Percentiles rank a stretch among this genome's conserved stretches.
Conservation (phyloP, 768 basidiomycete genomes). For the Tylopilus felleus region DNA sequence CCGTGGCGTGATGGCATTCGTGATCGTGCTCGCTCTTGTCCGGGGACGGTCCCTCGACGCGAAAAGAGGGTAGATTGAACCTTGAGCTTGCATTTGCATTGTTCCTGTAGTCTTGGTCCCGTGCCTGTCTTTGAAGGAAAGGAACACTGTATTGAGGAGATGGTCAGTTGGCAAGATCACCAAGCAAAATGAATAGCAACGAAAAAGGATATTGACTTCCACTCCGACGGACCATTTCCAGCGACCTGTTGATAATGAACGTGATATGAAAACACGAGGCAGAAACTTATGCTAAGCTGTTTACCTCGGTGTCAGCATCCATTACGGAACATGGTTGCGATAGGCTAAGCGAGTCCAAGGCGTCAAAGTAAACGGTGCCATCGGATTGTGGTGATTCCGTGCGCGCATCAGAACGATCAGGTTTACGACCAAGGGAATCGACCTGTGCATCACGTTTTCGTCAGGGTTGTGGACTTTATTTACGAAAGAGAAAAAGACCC, state of each 20-base stretch:
- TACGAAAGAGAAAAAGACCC: not conserved
- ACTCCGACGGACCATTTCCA: constrained; percentile 8
- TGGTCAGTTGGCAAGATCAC: constrained; percentile 12
- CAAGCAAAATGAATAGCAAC: constrained; percentile 3
- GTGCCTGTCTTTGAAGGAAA: constrained; percentile 11
- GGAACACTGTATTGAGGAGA: constrained; percentile 3
- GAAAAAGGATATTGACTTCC: constrained; percentile 15
- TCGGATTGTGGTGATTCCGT: constrained; percentile 9
- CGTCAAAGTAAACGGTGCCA: constrained; percentile 25
- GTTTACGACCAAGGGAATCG: not conserved
- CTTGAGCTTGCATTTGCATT: constrained; percentile 9
- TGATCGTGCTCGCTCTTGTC: not conserved
- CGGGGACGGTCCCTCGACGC: constrained; percentile 16
- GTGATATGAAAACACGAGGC: constrained; percentile 1
- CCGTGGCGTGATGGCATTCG: not conserved
- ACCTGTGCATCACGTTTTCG: constrained; percentile 4
- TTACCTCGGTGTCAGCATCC: constrained; percentile 12
- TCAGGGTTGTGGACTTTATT: constrained; percentile 5
- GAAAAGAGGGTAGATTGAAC: constrained; percentile 19
- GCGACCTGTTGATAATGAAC: constrained; percentile 2
- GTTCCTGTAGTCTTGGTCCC: not conserved
- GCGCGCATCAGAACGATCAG: not conserved
- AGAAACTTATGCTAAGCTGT: not conserved
- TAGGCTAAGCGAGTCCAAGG: constrained; percentile 15
- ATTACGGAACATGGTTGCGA: constrained; percentile 4